Evolutionary conservation across 306 rosid genomes (phyloP).

Genomic region (Citrullus colocynthis): DNA sequence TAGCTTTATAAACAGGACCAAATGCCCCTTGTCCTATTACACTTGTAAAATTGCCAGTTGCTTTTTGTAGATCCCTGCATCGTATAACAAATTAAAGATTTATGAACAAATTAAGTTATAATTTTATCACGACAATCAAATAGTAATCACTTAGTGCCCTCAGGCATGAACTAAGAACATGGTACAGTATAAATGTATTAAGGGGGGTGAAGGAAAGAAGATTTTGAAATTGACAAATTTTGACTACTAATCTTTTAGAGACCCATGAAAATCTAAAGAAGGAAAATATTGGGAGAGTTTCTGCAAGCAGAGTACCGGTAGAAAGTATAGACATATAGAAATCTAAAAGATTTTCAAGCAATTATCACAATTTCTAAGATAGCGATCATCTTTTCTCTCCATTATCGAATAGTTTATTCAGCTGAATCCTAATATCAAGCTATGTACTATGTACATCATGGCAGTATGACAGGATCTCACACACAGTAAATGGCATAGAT

Average conservation of each 20-base stretch:
- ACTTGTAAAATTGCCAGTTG: conserved; percentile 78
- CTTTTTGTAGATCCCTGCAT: conserved; percentile 85
- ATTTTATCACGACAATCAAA: not conserved
- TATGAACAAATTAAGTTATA: not conserved
- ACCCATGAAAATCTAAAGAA: not conserved
- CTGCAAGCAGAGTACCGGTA: not conserved
- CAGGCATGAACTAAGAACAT: not conserved
- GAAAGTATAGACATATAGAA: not conserved
- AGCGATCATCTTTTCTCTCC: not conserved
- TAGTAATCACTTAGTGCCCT: not conserved
- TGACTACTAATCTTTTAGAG: not conserved
- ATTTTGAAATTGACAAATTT: not conserved
- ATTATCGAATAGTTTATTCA: not conserved
- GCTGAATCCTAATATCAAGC: not conserved
- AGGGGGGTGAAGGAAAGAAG: not conserved
- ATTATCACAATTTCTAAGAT: not conserved
- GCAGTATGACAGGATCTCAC: not conserved
- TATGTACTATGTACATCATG: not conserved
- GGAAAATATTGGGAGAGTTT: not conserved
- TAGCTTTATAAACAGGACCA: conserved; percentile 97
- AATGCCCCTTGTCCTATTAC: conserved; percentile 94
- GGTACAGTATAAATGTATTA: not conserved
- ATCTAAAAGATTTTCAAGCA: not conserved
- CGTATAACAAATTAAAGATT: not conserved
- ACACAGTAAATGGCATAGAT: not conserved